Base-by-base conservation (phyloP, 208 protist genomes). In the Leishmania arabica region DNA sequence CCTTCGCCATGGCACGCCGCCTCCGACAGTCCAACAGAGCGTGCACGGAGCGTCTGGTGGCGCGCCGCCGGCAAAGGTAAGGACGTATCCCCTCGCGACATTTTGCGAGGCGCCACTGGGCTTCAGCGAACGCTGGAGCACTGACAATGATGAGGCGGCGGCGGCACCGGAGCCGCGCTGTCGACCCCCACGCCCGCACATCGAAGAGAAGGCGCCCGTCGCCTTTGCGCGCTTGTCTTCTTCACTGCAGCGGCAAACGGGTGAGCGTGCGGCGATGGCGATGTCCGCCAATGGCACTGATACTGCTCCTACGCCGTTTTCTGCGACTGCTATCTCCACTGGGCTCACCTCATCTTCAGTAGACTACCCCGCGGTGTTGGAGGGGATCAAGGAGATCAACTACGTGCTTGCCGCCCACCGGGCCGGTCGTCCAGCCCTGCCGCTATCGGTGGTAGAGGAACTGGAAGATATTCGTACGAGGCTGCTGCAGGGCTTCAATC, bases 321-420 rank as follows among this genome's bases (percentile, higher is more conserved):
- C 27, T 15, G 9, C 51, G 37, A 31, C 72, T 31, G 1, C 37
- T 11, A 53, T 19, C 42, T 45, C 53, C 58, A 45, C 31, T 24
- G 31, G 37, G 3, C 62, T 65, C 34, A 73, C 54, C 40, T 72
- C 81, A 9, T 53, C 75, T 8, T 77, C 78, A 31, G 62, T 40
- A 1, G 79, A 79, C 69, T 58, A 78, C 24, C 78, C 64, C 21
- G 78, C 83, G 7, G 69, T 84, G 73, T 64, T 83, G 68, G 82
- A 89, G 27, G 85, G 84, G 21, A 60, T 91, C 21, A 68, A 70
- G 34, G 82, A 89, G 47, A 91, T 93, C 82, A 84, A 89, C 51
- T 79, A 83, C 53, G 71, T 92, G 45, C 73, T 92, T 56, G 80
- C 78, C 4, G 79, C 81, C 1, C 85, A 88, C 66, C 77, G 76